phyloP scores from a whole-genome alignment of 2,329 filamentous ascomycete species.

The Clonostachys byssicola region DNA sequence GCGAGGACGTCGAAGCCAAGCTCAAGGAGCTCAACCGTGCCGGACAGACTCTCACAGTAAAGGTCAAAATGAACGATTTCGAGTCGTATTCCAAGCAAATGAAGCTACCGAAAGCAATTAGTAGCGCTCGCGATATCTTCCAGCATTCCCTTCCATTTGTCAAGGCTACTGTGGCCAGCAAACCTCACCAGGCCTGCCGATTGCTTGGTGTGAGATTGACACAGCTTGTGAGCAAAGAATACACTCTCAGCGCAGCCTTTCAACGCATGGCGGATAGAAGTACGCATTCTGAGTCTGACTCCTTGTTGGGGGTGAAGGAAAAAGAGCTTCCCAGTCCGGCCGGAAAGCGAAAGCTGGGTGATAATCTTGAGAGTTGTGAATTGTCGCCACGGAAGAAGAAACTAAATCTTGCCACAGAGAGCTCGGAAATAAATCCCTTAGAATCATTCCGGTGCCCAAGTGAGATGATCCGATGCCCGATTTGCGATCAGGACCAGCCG shows the following conservation, averaged over 20 bases:
- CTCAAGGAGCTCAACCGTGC: conserved; percentile 76
- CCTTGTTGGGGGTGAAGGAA: conserved; percentile 24
- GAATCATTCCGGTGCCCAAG: conserved; percentile 17
- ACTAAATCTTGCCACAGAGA: conserved; percentile 37
- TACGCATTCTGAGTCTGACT: conserved; percentile 19
- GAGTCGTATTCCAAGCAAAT: conserved; percentile 85
- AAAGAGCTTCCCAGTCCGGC: conserved; percentile 7
- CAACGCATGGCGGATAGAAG: conserved; percentile 58
- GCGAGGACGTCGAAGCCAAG: conserved; percentile 84
- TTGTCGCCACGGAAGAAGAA: conserved; percentile 42
- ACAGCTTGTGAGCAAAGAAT: conserved; percentile 81
- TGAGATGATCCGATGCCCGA: conserved; percentile 79
- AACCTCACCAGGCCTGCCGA: conserved; percentile 72
- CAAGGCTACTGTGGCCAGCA: conserved; percentile 76
- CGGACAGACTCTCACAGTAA: conserved; percentile 85
- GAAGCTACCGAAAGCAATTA: conserved; percentile 68
- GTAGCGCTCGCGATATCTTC: conserved; percentile 76
- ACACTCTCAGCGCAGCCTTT: conserved; percentile 70
- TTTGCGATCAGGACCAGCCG: conserved; percentile 71
- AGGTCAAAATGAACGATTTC: conserved; percentile 91
- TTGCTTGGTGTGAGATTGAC: conserved; percentile 89
- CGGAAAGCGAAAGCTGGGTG: conserved; percentile 4
- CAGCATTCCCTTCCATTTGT: conserved; percentile 79
- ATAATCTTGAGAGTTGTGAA: conserved; percentile 2
- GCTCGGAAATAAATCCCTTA: background rate